Percentiles rank a stretch among this genome's conserved stretches.
Conservation (phyloP, 257 asterid species). For the Capsicum chinense region DNA sequence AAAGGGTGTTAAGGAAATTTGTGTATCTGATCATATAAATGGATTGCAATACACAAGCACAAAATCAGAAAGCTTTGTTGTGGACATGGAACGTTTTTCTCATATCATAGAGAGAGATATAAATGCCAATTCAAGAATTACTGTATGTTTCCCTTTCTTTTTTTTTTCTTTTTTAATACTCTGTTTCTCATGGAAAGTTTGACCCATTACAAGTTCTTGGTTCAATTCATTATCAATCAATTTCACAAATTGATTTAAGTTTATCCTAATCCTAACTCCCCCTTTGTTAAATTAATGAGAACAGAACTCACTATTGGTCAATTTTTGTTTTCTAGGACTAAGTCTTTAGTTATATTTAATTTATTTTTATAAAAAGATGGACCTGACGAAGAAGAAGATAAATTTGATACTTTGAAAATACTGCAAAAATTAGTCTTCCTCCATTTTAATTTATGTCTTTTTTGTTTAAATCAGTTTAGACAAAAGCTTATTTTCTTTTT, state of each 20-base stretch:
- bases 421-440: background rate
- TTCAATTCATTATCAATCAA: background rate
- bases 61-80: constrained; percentile 29
- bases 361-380: background rate
- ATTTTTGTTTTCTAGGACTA: background rate
- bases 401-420: background rate
- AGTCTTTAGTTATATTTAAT: background rate
- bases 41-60: constrained; percentile 26
- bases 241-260: background rate
- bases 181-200: background rate
- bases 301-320: background rate
- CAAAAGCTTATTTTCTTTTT: too few species aligned
- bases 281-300: background rate
- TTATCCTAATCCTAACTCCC: background rate
- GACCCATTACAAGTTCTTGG: background rate
- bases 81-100: constrained; percentile 63
- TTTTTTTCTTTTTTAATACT: background rate
- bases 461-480: too few species aligned
- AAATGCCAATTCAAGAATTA: constrained; percentile 61
- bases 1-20: constrained; percentile 22
- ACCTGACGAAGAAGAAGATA: background rate
- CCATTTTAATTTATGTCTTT: too few species aligned
- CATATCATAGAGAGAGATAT: constrained; percentile 56
- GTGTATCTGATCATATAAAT: constrained; percentile 23
- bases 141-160: constrained; percentile 44